Percentiles rank a stretch among this genome's conserved stretches.
Evolutionary conservation across 495 filamentous ascomycete genomes (phyloP).

Genomic region (Cenococcum geophilum): DNA sequence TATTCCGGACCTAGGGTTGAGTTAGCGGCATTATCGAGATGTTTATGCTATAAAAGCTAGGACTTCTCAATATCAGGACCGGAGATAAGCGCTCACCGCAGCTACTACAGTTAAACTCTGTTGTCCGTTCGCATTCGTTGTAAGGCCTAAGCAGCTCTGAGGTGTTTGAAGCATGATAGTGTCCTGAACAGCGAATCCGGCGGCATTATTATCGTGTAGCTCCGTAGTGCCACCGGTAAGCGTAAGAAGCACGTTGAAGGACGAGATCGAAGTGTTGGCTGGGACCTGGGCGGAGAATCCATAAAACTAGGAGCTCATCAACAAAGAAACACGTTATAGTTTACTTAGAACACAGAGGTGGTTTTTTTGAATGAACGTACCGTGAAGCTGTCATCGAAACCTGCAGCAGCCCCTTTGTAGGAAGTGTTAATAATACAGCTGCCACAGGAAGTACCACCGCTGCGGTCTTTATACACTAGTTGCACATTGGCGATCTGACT

Average conservation of each 20-base stretch:
- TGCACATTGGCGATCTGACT: conserved; percentile 34
- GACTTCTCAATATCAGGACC: conserved; percentile 21
- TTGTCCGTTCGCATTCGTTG: conserved; percentile 15
- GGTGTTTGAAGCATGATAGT: conserved; percentile 38
- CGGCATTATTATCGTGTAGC: conserved; percentile 38
- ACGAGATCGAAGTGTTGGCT: conserved; percentile 37
- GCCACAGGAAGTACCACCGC: conserved; percentile 34
- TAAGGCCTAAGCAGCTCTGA: conserved; percentile 35
- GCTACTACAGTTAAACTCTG: conserved; percentile 37
- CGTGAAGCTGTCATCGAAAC: conserved; percentile 55
- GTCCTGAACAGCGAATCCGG: conserved; percentile 39
- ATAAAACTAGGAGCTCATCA: conserved; percentile 35
- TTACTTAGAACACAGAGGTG: background rate
- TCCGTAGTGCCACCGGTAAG: conserved; percentile 26
- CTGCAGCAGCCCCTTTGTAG: conserved; percentile 44
- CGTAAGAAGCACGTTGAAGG: conserved; percentile 38
- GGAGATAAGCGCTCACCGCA: conserved; percentile 32
- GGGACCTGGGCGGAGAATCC: conserved; percentile 35
- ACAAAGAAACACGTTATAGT: background rate
- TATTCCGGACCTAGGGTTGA: conserved; percentile 44
- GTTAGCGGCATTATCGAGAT: too few species aligned
- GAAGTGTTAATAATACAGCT: conserved; percentile 39
- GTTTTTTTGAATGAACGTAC: conserved; percentile 33
- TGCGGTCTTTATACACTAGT: conserved; percentile 37
- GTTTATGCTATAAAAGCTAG: background rate